Conservation (phyloP, 1,139 yeast genomes). For the Saccharomyces hybrid region DNA sequence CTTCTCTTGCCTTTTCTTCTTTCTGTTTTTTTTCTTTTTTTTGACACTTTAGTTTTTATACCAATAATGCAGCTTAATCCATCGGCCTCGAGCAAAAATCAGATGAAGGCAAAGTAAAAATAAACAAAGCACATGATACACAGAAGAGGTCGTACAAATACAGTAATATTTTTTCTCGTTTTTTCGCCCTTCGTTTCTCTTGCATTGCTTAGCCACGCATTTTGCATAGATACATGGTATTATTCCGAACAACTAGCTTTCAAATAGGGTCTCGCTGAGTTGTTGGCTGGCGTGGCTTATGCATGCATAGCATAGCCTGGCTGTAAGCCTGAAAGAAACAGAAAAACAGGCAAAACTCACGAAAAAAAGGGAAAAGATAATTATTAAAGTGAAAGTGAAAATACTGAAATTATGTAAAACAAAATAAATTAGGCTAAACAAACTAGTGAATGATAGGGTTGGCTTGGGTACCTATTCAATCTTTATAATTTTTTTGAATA, state of each 20-base stretch:
- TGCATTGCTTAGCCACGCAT: not conserved
- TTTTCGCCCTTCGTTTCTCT: not conserved
- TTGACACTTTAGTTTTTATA: not conserved
- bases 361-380: not conserved
- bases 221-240: not conserved
- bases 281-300: not conserved
- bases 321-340: not conserved
- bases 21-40: not conserved
- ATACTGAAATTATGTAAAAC: not conserved
- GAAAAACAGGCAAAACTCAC: not conserved
- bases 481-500: conserved; percentile 15
- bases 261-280: not conserved
- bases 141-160: not conserved
- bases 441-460: not conserved
- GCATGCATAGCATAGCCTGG: not conserved
- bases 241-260: not conserved
- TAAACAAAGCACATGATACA: not conserved
- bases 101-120: not conserved
- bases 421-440: conserved; percentile 2
- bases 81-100: not conserved
- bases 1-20: not conserved
- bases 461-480: conserved; percentile 6
- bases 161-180: not conserved
- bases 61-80: not conserved
- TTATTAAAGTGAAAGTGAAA: not conserved